Evolutionary conservation across 345 rosid species (phyloP).

Genomic region (Atalantia buxifolia): DNA sequence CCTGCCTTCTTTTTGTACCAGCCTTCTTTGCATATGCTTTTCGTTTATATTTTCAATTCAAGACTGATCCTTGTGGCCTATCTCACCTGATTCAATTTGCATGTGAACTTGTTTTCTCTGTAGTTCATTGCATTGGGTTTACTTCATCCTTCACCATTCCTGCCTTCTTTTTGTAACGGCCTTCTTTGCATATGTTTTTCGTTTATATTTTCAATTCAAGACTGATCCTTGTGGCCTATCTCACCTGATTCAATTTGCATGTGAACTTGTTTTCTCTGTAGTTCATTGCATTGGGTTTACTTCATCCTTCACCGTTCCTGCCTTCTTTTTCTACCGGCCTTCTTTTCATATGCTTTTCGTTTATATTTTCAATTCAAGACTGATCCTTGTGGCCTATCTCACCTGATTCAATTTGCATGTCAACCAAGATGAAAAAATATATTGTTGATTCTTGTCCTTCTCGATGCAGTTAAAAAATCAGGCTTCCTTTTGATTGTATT

Average conservation of each 20-base stretch:
- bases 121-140: too few relatives aligned
- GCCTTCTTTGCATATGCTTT: neutral
- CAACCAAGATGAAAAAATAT: too few relatives aligned
- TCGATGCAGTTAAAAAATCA: too few relatives aligned
- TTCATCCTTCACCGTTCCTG: neutral
- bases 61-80: neutral
- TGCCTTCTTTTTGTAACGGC: too few relatives aligned
- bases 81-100: neutral
- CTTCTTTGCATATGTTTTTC: too few relatives aligned
- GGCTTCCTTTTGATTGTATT: too few relatives aligned
- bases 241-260: too few relatives aligned
- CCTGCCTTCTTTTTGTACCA: neutral
- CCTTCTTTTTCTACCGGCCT: neutral
- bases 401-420: neutral
- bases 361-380: neutral
- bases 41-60: neutral
- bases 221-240: too few relatives aligned
- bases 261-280: neutral
- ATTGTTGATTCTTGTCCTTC: too few relatives aligned
- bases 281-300: neutral
- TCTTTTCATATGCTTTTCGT: neutral
- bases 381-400: neutral
- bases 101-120: too few relatives aligned
- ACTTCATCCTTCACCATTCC: too few relatives aligned
- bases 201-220: too few relatives aligned